Percentiles rank a stretch among this genome's conserved stretches.
phyloP scores from a whole-genome alignment of 306 rosid species.

The Luffa acutangula region DNA sequence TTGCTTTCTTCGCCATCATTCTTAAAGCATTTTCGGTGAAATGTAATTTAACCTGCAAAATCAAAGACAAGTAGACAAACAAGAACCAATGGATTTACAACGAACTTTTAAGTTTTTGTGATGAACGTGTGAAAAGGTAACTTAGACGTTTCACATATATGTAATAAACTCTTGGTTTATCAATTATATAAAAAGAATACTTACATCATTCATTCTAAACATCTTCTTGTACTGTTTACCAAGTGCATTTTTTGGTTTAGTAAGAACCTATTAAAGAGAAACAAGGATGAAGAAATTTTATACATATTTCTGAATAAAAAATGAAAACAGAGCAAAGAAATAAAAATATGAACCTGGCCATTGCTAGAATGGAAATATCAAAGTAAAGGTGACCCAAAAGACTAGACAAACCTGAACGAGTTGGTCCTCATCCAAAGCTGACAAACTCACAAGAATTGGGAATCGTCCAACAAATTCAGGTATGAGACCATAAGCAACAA shows the following conservation, averaged over 20 bases:
- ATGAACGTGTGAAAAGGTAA: neutral
- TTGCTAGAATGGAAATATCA: neutral
- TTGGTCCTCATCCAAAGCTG: conserved; percentile 59
- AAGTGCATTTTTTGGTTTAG: conserved; percentile 64
- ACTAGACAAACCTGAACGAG: conserved; percentile 39
- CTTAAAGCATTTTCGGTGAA: conserved; percentile 45
- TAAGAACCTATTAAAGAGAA: conserved; percentile 37
- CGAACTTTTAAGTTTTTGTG: neutral
- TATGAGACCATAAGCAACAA: conserved; percentile 56
- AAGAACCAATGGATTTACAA: neutral
- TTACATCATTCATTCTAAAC: conserved; percentile 61
- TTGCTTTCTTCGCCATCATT: conserved; percentile 58
- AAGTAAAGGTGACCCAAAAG: neutral
- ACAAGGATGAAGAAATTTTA: conserved; percentile 1
- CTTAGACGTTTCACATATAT: neutral
- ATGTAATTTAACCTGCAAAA: conserved; percentile 47
- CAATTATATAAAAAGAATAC: neutral
- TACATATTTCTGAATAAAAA: neutral
- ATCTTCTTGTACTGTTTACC: conserved; percentile 60
- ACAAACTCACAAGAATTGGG: conserved; percentile 53
- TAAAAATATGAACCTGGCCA: neutral
- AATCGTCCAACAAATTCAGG: conserved; percentile 72
- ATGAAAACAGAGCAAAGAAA: neutral
- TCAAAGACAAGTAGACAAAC: conserved; percentile 7
- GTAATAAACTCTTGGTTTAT: neutral